Evolutionary conservation across 1,284 basidiomycete genomes (phyloP), one percentile per base, ranked within the genome.

Genomic region (Neonothopanus nambi): DNA sequence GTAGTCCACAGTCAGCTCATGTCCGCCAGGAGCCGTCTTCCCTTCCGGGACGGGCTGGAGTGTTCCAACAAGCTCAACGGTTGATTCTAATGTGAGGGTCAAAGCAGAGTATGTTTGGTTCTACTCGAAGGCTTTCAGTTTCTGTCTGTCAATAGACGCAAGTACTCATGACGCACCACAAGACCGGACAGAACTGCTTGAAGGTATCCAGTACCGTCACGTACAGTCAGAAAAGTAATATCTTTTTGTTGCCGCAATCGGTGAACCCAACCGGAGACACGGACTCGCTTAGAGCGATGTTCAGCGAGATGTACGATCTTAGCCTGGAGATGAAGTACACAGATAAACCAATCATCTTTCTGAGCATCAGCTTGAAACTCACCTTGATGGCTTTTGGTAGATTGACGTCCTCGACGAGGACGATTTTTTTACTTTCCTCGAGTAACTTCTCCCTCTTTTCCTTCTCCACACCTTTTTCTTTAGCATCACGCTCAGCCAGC

Each of bases 211-310:
- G 95, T 97, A n/a, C 97, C 97, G 69, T 99, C 97, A 48, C 97
- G 87, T 48, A 99, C 77, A 52, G 97, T 87, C 60, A 98, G 72
- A 71, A 99, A 99, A 60, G 90, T 95, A 70, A 98, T 89, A 57
- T 87, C 95, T 65, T 97, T 96, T 69, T 98, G 95, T 54, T 87
- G 82, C 50, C 97, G 89, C 55, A 95, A 79, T 64, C 96, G 87
- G 73, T 99, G 96, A 0, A 99, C 93, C 97, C 97, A 99, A 62
- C 95, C 97, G 58, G 82, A 90, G n/a, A 98, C 85, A 48, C 91
- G 82, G 56, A 98, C 84, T 59, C 95, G 88, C 65, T 89, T 76
- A 30, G 79, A 82, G 61, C 93, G 80, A 46, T 86, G 72, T 48
- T 78, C 71, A 48, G 73, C 72, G n/a, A 95, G 81, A 56, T 82